Evolutionary conservation across 2,329 filamentous ascomycete species (phyloP), one percentile per base, ranked within the genome.

Genomic region (Verticillium nonalfalfae): DNA sequence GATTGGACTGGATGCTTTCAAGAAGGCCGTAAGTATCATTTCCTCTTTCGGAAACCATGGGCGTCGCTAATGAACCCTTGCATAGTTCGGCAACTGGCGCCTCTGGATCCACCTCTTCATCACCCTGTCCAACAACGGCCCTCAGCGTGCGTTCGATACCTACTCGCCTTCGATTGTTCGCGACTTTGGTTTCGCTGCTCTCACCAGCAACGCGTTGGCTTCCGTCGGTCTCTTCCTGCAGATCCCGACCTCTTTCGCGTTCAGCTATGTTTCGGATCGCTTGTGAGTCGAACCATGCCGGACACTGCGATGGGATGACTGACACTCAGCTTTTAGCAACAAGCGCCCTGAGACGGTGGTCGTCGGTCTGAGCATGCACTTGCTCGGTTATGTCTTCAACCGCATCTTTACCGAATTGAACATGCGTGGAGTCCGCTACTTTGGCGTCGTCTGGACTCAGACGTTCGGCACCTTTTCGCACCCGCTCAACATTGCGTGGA

Each of bases 401-500:
- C 79, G 81, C 21, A 74, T 74, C 65, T 84, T 84, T 66, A 82
- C 81, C 0, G 76, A 79, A 61, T 66, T 80, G 21, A 68, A 67
- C 18, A 69, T 70, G 39, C 74, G 74, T 9, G 77, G 79, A 3
- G 73, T 79, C 1, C 73, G 76, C 3, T 84, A 83, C 69, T 84
- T 84, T 63, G 81, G 81, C 35, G 81, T 84, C 2, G 77, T 84
- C 26, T 84, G 80, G 79, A 84, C 81, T 0, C 81, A 84, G 66
- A 78, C 74, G 0, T 84, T 84, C 61, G 81, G 79, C 21, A 83
- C 80, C 4, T 83, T 83, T 61, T 78, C 79, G 1, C 81, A 84
- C 60, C 81, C 81, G 0, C 75, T 87, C 26, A 86, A 87, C 67
- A 84, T 86, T 58, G 79, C 83, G 1, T 87, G 84, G 83, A 76